These are phyloP conservation scores for Annulohypoxylon truncatum DNA, from an alignment of 2,329 filamentous ascomycete genomes.

Conservation along the genomic window DNA sequence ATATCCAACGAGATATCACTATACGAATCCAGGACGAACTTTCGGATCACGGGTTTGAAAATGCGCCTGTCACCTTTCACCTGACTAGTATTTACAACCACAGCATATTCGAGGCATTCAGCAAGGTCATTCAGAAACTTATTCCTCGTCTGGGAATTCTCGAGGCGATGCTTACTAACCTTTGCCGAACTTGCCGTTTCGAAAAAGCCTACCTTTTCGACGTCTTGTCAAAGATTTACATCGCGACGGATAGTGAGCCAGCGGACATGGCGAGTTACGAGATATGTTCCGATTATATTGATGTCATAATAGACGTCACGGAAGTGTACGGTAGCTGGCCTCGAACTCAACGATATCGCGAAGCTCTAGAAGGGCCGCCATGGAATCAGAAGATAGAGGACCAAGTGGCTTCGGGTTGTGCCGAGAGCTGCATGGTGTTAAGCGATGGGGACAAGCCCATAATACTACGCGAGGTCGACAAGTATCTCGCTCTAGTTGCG, in stretches of 20 bases:
- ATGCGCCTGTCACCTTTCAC: slow-evolving; percentile 93
- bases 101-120: slow-evolving; percentile 97
- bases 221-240: slow-evolving; percentile 97
- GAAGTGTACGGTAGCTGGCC: slow-evolving; percentile 89
- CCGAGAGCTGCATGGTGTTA: slow-evolving; percentile 75
- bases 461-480: slow-evolving; percentile 76
- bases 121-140: slow-evolving; percentile 97
- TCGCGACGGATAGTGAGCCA: slow-evolving; percentile 92
- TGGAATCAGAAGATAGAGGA: slow-evolving; percentile 73
- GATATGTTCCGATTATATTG: slow-evolving; percentile 98
- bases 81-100: slow-evolving; percentile 98
- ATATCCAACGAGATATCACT: slow-evolving; percentile 96
- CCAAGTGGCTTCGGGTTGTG: slow-evolving; percentile 73
- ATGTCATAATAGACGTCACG: slow-evolving; percentile 96
- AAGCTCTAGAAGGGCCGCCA: slow-evolving; percentile 67
- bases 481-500: slow-evolving; percentile 83
- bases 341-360: slow-evolving; percentile 65
- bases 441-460: slow-evolving; percentile 73
- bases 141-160: slow-evolving; percentile 93
- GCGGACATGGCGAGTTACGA: slow-evolving; percentile 97
- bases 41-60: slow-evolving; percentile 91
- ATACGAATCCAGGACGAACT: slow-evolving; percentile 97
- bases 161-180: slow-evolving; percentile 91
- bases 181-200: slow-evolving; percentile 93
- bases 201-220: slow-evolving; percentile 99